Percentiles rank a stretch among this genome's conserved stretches.
Evolutionary conservation across 176 grass and related monocot genomes (phyloP).

Genomic region (Carex littledalei): DNA sequence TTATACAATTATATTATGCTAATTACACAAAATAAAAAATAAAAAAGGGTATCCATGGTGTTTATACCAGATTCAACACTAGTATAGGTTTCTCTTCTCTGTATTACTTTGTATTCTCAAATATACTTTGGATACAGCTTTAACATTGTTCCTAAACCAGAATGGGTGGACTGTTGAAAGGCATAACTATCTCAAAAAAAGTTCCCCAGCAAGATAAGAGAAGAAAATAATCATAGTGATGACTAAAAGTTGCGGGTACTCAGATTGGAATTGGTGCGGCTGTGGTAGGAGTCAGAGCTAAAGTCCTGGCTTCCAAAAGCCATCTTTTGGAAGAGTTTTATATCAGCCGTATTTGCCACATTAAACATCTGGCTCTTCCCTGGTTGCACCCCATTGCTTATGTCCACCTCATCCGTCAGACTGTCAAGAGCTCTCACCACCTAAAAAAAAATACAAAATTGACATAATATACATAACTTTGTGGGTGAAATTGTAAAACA

Average conservation of each 20-base stretch:
- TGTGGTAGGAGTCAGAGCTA: slow-evolving; percentile 50
- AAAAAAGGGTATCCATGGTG: slow-evolving; percentile 1
- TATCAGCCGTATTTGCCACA: slow-evolving; percentile 52
- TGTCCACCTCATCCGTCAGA: slow-evolving; percentile 56
- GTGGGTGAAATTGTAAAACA: background rate
- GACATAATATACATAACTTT: background rate
- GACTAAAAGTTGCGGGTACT: slow-evolving; percentile 32
- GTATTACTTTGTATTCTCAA: slow-evolving; percentile 7
- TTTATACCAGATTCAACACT: slow-evolving; percentile 15
- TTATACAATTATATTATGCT: background rate
- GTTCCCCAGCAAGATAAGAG: background rate
- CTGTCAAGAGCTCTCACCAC: slow-evolving; percentile 73
- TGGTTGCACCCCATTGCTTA: slow-evolving; percentile 74
- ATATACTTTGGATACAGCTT: slow-evolving; percentile 10
- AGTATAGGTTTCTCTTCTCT: background rate
- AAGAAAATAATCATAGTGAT: background rate
- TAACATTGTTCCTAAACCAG: slow-evolving; percentile 2
- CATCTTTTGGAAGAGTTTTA: slow-evolving; percentile 75
- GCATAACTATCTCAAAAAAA: background rate
- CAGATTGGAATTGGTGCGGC: slow-evolving; percentile 41
- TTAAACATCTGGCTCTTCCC: slow-evolving; percentile 89
- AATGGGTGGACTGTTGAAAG: background rate
- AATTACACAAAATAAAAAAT: slow-evolving; percentile 13
- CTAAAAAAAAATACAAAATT: slow-evolving; percentile 29
- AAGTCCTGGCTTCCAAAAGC: slow-evolving; percentile 90